Evolutionary conservation across 208 protist genomes (phyloP).

Genomic region (Leptomonas pyrrhocoris): DNA sequence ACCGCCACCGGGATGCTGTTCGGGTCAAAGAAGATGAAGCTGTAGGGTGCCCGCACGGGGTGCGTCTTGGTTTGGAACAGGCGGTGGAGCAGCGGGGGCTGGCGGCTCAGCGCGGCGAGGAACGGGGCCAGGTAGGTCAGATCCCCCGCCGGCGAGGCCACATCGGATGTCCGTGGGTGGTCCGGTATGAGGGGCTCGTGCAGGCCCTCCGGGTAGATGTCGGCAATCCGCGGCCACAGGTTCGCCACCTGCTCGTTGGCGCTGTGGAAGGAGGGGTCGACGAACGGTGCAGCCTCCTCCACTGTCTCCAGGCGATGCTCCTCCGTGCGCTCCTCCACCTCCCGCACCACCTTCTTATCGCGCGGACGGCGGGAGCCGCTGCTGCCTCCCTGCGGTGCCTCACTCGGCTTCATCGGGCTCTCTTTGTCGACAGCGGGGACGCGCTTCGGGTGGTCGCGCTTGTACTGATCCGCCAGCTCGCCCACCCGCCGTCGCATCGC

Average conservation of each 20-base stretch:
- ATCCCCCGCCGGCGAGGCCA: constrained; percentile 50
- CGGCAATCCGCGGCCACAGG: constrained; percentile 72
- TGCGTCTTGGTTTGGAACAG: constrained; percentile 70
- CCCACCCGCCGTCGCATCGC: constrained; percentile 23
- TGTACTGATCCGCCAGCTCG: constrained; percentile 27
- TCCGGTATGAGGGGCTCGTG: constrained; percentile 61
- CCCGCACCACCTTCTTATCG: constrained; percentile 16
- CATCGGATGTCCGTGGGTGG: constrained; percentile 49
- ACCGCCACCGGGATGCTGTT: constrained; percentile 67
- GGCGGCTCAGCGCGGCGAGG: constrained; percentile 66
- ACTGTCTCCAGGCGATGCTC: constrained; percentile 25
- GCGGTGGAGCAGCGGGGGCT: constrained; percentile 62
- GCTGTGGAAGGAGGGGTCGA: constrained; percentile 71
- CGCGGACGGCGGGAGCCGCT: constrained; percentile 10
- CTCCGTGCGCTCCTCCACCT: constrained; percentile 26
- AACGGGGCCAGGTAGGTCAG: constrained; percentile 77
- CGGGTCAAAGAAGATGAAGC: constrained; percentile 73
- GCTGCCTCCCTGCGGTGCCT: not conserved
- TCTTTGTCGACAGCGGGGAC: not conserved
- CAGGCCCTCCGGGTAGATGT: constrained; percentile 78
- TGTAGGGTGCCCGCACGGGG: constrained; percentile 70
- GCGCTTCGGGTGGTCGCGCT: constrained; percentile 9
- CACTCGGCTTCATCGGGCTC: not conserved
- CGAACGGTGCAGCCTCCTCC: constrained; percentile 16
- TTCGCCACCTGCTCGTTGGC: constrained; percentile 69